Percentiles rank a stretch among this genome's conserved stretches.
These are phyloP conservation scores for Alternaria sp. DNA, from an alignment of 2,329 filamentous ascomycete genomes.

Conservation along the genomic window DNA sequence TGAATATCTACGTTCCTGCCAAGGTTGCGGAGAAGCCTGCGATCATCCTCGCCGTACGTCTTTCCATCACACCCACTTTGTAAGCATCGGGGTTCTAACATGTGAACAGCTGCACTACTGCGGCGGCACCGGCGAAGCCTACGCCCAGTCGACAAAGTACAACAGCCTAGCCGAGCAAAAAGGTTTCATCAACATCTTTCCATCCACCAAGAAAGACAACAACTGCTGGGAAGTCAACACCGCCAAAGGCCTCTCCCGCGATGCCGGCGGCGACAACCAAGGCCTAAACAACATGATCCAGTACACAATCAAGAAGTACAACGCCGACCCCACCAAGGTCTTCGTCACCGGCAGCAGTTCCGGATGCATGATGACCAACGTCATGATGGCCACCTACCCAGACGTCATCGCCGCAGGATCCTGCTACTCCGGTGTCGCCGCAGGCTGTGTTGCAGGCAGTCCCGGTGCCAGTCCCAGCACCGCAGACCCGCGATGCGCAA, in stretches of 20 bases:
- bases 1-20: slow-evolving; percentile 59
- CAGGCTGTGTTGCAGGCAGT: slow-evolving; percentile 52
- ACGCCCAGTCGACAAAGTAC: slow-evolving; percentile 22
- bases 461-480: slow-evolving; percentile 25
- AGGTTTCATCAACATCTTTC: slow-evolving; percentile 67
- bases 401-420: slow-evolving; percentile 35
- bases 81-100: background rate
- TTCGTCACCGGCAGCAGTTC: slow-evolving; percentile 35
- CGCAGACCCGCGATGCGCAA: slow-evolving; percentile 28
- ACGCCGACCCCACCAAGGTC: slow-evolving; percentile 58
- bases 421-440: slow-evolving; percentile 36
- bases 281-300: slow-evolving; percentile 65
- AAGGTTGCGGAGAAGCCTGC: slow-evolving; percentile 55
- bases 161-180: slow-evolving; percentile 56
- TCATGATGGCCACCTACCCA: slow-evolving; percentile 37
- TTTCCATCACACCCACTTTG: slow-evolving; percentile 8
- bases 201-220: slow-evolving; percentile 56
- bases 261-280: slow-evolving; percentile 62
- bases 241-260: slow-evolving; percentile 59
- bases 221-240: slow-evolving; percentile 67
- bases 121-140: slow-evolving; percentile 47
- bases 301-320: slow-evolving; percentile 60
- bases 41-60: slow-evolving; percentile 62
- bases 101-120: slow-evolving; percentile 33
- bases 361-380: slow-evolving; percentile 44